Conservation (phyloP, 73 alveolate genomes). For the Stentor roeselii region DNA sequence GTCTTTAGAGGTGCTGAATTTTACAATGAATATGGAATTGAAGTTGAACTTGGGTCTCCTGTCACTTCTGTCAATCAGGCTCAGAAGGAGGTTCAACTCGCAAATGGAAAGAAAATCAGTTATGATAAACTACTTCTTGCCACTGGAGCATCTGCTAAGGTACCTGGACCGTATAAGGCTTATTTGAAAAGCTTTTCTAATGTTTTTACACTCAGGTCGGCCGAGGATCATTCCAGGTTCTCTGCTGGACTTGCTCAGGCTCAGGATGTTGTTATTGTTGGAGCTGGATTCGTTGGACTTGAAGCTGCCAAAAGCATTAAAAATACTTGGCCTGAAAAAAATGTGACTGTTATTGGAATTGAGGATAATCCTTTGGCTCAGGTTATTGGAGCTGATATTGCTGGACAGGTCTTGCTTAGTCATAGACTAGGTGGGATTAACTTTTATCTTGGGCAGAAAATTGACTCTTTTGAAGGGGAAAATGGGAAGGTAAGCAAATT, state of each 20-base stretch:
- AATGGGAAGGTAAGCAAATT: constrained; percentile 56
- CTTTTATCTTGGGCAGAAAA: constrained; percentile 35
- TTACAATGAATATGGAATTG: constrained; percentile 21
- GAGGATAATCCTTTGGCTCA: constrained; percentile 60
- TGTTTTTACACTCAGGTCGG: constrained; percentile 63
- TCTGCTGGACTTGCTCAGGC: constrained; percentile 49
- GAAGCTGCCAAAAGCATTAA: constrained; percentile 71
- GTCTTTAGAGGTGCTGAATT: constrained; percentile 19
- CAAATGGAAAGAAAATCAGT: constrained; percentile 37
- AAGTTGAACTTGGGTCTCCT: not conserved
- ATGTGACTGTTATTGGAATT: constrained; percentile 60
- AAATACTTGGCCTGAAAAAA: constrained; percentile 44
- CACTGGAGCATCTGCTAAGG: constrained; percentile 73
- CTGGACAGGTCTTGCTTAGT: constrained; percentile 39
- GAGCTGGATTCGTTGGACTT: constrained; percentile 82
- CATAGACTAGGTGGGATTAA: constrained; percentile 61
- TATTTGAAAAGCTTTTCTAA: constrained; percentile 56
- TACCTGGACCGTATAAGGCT: constrained; percentile 59
- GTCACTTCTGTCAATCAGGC: not conserved
- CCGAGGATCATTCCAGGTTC: constrained; percentile 52
- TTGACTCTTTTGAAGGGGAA: constrained; percentile 49
- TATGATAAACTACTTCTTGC: constrained; percentile 82
- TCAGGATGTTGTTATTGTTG: constrained; percentile 72
- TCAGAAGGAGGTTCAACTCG: constrained; percentile 33
- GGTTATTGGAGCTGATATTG: constrained; percentile 67